A percentile compares a stretch with the other conserved stretches of the same genome.
Evolutionary conservation across 192 early-diverging fungal species (phyloP).

Genomic region (Entomortierella lignicola): DNA sequence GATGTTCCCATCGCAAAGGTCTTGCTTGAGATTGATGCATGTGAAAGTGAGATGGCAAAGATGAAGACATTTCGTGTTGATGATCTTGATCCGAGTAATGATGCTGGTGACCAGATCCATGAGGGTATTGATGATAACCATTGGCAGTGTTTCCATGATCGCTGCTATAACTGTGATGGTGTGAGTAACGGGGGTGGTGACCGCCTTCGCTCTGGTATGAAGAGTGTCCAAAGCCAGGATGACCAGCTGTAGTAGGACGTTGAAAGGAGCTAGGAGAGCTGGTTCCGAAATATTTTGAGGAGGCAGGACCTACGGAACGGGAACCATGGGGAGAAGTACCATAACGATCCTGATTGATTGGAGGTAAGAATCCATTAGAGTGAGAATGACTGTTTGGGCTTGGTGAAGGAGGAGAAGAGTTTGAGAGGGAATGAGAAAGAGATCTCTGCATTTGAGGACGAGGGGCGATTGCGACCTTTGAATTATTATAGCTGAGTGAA

Average conservation of each 20-base stretch:
- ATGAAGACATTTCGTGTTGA: constrained; percentile 52
- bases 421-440: constrained; percentile 37
- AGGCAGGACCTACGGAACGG: constrained; percentile 22
- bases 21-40: constrained; percentile 24
- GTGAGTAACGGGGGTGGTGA: constrained; percentile 14
- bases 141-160: constrained; percentile 1
- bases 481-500: constrained; percentile 41
- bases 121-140: constrained; percentile 30
- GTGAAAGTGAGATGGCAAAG: constrained; percentile 47
- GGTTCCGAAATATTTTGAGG: constrained; percentile 49
- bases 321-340: constrained; percentile 36
- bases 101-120: constrained; percentile 28
- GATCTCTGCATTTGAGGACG: constrained; percentile 49
- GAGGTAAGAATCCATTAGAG: constrained; percentile 29
- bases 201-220: constrained; percentile 27
- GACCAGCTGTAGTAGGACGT: constrained; percentile 12
- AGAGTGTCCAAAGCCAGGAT: constrained; percentile 9
- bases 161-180: constrained; percentile 42
- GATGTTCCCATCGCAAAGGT: constrained; percentile 47
- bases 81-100: constrained; percentile 33
- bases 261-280: constrained; percentile 43
- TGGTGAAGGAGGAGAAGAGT: constrained; percentile 50
- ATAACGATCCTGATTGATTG: constrained; percentile 27
- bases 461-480: constrained; percentile 50
- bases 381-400: constrained; percentile 26